These are phyloP conservation scores for Curvularia eragrostidis DNA, from an alignment of 2,329 filamentous ascomycete species.

Conservation along the genomic window DNA sequence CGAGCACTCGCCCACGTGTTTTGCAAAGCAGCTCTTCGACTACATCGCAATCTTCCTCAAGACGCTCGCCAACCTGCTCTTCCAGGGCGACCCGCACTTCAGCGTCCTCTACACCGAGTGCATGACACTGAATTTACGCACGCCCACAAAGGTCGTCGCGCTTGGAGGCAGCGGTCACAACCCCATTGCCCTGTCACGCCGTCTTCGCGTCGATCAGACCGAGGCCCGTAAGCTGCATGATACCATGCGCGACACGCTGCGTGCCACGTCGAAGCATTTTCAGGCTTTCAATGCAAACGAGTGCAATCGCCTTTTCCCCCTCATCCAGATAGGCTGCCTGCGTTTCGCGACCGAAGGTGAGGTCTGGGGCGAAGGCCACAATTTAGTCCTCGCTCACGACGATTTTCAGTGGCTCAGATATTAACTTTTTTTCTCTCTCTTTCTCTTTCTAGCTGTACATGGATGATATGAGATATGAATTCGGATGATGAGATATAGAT, in stretches of 20 bases:
- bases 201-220: slow-evolving; percentile 28
- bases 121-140: slow-evolving; percentile 40
- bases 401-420: slow-evolving; percentile 42
- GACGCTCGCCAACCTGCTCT: slow-evolving; percentile 34
- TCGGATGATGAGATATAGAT: background rate
- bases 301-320: slow-evolving; percentile 33
- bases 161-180: slow-evolving; percentile 21
- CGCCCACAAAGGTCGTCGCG: slow-evolving; percentile 31
- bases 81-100: slow-evolving; percentile 27
- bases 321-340: slow-evolving; percentile 39
- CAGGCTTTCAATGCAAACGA: slow-evolving; percentile 33
- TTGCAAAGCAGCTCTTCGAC: slow-evolving; percentile 41
- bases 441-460: background rate
- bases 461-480: background rate
- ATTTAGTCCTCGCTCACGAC: slow-evolving; percentile 38
- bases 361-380: slow-evolving; percentile 40
- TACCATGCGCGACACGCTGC: slow-evolving; percentile 38
- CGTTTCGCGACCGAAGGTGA: slow-evolving; percentile 36
- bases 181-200: slow-evolving; percentile 22
- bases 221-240: slow-evolving; percentile 30
- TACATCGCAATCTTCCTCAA: slow-evolving; percentile 43
- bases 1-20: slow-evolving; percentile 35
- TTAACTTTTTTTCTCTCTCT: slow-evolving; percentile 8
- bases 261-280: slow-evolving; percentile 37
- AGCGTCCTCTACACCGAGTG: slow-evolving; percentile 35